Evolutionary conservation across 1,139 yeast species (phyloP).

Genomic region (Geotrichum restrictum): DNA sequence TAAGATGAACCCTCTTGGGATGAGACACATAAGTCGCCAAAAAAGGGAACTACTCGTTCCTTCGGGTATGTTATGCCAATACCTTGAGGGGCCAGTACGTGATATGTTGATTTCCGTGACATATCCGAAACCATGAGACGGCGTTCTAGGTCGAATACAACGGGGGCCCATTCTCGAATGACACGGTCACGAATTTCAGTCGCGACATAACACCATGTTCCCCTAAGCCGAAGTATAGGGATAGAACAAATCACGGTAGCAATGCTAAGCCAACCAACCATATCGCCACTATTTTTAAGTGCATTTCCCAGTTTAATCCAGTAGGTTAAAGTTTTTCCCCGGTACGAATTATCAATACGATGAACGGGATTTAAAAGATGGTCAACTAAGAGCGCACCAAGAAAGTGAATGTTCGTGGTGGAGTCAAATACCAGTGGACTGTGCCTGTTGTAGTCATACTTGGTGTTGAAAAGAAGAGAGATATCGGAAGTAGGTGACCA

Average conservation of each 20-base stretch:
- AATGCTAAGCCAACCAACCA: conserved; percentile 93
- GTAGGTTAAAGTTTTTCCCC: conserved; percentile 67
- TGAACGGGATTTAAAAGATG: conserved; percentile 51
- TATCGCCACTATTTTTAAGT: conserved; percentile 79
- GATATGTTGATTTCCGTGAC: conserved; percentile 50
- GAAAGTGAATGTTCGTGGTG: conserved; percentile 61
- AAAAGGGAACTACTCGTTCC: conserved; percentile 79
- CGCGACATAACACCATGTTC: conserved; percentile 74
- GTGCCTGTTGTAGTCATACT: conserved; percentile 43
- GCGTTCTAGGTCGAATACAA: conserved; percentile 81
- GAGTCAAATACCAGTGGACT: conserved; percentile 69
- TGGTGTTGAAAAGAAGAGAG: conserved; percentile 48
- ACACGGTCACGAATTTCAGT: conserved; percentile 59
- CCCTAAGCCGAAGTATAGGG: conserved; percentile 68
- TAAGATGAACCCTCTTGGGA: conserved; percentile 42
- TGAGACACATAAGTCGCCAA: conserved; percentile 68
- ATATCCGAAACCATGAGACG: conserved; percentile 57
- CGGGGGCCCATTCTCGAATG: conserved; percentile 89
- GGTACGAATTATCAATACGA: conserved; percentile 36
- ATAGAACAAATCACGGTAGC: conserved; percentile 79
- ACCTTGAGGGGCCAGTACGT: conserved; percentile 85
- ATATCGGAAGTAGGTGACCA: conserved; percentile 77
- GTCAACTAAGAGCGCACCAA: conserved; percentile 65
- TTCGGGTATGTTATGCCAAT: conserved; percentile 74
- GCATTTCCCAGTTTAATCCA: conserved; percentile 85